Conservation (phyloP, 371 early-diverging fungal genomes). For the Mortierella sp. region DNA sequence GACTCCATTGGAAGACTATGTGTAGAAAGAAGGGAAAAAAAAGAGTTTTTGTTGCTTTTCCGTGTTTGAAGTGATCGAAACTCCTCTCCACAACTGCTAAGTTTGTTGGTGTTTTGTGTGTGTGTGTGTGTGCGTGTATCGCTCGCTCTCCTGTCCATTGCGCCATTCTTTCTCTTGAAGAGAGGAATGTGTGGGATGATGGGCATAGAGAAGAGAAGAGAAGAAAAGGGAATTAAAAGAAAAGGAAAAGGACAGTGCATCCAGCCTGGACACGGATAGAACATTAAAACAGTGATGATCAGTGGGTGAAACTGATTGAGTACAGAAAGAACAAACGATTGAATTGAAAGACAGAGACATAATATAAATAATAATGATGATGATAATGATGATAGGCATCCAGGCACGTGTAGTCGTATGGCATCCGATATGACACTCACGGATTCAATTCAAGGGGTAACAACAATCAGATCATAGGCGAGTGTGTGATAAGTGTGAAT, state of each 20-base stretch:
- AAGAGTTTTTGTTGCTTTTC: neutral
- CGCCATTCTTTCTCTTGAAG: neutral
- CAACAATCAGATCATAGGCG: neutral
- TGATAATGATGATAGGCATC: neutral
- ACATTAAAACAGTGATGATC: neutral
- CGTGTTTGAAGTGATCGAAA: neutral
- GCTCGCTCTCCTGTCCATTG: neutral
- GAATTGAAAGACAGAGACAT: neutral
- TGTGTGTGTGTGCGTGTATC: too few species aligned
- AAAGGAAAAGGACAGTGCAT: neutral
- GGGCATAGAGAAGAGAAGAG: neutral
- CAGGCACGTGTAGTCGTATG: slow-evolving; percentile 4
- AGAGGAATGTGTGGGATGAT: neutral
- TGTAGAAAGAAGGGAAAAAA: neutral
- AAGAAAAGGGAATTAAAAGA: neutral
- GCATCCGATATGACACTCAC: neutral
- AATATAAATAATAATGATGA: neutral
- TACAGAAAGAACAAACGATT: neutral
- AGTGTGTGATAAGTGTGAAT: neutral
- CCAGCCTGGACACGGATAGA: neutral
- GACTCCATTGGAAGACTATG: neutral
- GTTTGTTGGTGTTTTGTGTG: neutral
- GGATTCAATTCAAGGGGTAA: neutral
- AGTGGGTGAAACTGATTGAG: neutral
- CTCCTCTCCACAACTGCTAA: slow-evolving; percentile 11